Evolutionary conservation across 345 rosid genomes (phyloP), one percentile per base, ranked within the genome.

Genomic region (Linum usitatissimum): DNA sequence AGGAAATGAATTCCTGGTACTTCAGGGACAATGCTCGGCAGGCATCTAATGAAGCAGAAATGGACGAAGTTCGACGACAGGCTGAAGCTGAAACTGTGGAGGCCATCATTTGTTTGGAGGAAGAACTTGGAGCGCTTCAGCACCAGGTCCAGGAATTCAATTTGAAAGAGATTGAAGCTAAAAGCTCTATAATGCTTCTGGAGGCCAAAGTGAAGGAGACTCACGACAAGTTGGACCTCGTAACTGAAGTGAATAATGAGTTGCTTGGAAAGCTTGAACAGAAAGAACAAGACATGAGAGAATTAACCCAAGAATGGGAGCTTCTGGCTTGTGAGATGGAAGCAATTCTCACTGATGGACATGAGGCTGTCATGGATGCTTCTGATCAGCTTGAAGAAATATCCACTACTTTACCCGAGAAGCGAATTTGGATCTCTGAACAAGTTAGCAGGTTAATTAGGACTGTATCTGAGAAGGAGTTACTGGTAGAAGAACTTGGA

Each of bases 1-100:
- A 77, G 79, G 81, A 72, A 71, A 63, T 87, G 78, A 87, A 86
- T 77, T 70, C 61, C 63, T 75, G 81, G 80, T 81, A 83, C 83
- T 89, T 79, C 75, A 84, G 64, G 68, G 90, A 83, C 68, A 76
- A 60, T 68, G 83, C 78, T 64, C 80, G 70, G 61, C 83, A 80
- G 80, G 83, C 71, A 45, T 81, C 85, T 62, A 87, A 84, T 63
- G 95, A 84, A 78, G 84, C 77, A 75, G 92, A 90, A 72, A 80
- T 70, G 86, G 85, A 85, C 56, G 76, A 80, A 76, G 74, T 84
- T 68, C 64, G 80, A 68, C 77, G 70, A 68, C 95, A 92, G 79
- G 96, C 76, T 64, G 98, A 92, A 78, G 93, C 84, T 73, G 97
- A 86, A 71, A 84, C 96, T 64, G 97, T 83, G 4, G 94, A 90